Conservation (phyloP, 2,329 filamentous ascomycete species). For the Pseudocercospora crystallina region DNA sequence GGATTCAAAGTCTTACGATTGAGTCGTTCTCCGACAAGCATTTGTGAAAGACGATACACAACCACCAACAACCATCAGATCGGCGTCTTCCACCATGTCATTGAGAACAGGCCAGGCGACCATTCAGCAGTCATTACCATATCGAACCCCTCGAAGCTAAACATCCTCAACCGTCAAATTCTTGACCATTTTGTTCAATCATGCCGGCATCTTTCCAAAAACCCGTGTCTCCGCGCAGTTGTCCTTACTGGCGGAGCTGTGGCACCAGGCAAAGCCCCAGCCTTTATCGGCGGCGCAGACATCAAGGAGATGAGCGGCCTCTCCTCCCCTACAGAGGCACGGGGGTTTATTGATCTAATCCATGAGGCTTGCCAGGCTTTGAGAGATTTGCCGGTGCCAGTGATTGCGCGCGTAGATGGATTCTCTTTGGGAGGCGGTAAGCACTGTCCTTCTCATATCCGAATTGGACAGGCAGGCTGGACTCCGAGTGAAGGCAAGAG, state of each 20-base stretch:
- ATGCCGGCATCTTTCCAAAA: slow-evolving; percentile 18
- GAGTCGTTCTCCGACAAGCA: too few relatives aligned
- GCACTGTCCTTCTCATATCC: too few relatives aligned
- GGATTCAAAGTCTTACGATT: too few relatives aligned
- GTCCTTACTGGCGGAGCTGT: slow-evolving; percentile 27
- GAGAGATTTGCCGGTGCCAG: slow-evolving; percentile 39
- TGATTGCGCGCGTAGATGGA: slow-evolving; percentile 41
- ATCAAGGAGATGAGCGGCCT: slow-evolving; percentile 31
- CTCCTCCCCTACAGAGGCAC: slow-evolving; percentile 30
- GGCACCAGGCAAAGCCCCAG: slow-evolving; percentile 24
- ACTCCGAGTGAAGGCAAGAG: too few relatives aligned
- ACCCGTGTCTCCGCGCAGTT: slow-evolving; percentile 24
- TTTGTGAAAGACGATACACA: too few relatives aligned
- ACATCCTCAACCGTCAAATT: slow-evolving; percentile 26
- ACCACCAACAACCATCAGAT: too few relatives aligned
- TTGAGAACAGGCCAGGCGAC: too few relatives aligned
- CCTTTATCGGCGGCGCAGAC: slow-evolving; percentile 34
- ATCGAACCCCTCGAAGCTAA: slow-evolving; percentile 30
- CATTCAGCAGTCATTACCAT: slow-evolving; percentile 25
- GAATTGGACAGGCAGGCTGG: too few relatives aligned
- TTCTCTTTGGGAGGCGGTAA: slow-evolving; percentile 39
- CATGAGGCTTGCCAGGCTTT: slow-evolving; percentile 37
- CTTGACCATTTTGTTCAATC: slow-evolving; percentile 21
- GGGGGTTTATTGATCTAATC: slow-evolving; percentile 38
- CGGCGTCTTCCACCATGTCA: too few relatives aligned